Conservation (phyloP, 306 rosid species). For the Quillaja saponaria region DNA sequence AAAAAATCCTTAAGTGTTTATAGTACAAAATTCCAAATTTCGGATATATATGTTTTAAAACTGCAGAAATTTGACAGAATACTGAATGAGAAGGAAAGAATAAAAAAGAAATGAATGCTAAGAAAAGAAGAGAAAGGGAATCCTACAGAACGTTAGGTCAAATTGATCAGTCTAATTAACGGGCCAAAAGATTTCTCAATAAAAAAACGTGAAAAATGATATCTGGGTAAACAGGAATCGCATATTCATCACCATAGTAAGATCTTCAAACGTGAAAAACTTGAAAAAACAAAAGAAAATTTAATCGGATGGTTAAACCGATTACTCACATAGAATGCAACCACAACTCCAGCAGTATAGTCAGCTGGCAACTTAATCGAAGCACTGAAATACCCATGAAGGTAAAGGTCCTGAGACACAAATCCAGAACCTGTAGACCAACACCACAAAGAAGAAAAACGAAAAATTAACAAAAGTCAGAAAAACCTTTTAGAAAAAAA, state of each 20-base stretch:
- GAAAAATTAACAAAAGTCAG: slow-evolving; percentile 7
- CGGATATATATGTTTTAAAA: not conserved
- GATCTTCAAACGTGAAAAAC: not conserved
- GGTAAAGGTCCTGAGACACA: slow-evolving; percentile 88
- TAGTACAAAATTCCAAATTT: no score
- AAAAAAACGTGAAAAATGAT: not conserved
- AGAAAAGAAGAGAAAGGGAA: no score
- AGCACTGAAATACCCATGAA: slow-evolving; percentile 89
- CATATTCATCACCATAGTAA: not conserved
- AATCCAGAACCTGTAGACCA: slow-evolving; percentile 86
- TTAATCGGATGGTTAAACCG: not conserved
- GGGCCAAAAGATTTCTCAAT: not conserved
- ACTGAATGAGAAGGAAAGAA: not conserved
- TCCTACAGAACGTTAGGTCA: no score
- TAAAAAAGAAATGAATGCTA: no score
- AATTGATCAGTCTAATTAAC: not conserved
- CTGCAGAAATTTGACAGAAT: not conserved
- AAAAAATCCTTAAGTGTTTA: not conserved
- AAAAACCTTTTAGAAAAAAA: slow-evolving; percentile 21
- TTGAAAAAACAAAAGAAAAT: not conserved
- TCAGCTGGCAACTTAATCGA: slow-evolving; percentile 88
- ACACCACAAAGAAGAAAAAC: not conserved
- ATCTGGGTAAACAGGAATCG: not conserved
- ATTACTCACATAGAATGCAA: slow-evolving; percentile 93
- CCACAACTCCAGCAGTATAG: slow-evolving; percentile 95